Percentiles rank a stretch among this genome's conserved stretches.
phyloP scores from a whole-genome alignment of 768 basidiomycete genomes.

The Trametes cingulata region DNA sequence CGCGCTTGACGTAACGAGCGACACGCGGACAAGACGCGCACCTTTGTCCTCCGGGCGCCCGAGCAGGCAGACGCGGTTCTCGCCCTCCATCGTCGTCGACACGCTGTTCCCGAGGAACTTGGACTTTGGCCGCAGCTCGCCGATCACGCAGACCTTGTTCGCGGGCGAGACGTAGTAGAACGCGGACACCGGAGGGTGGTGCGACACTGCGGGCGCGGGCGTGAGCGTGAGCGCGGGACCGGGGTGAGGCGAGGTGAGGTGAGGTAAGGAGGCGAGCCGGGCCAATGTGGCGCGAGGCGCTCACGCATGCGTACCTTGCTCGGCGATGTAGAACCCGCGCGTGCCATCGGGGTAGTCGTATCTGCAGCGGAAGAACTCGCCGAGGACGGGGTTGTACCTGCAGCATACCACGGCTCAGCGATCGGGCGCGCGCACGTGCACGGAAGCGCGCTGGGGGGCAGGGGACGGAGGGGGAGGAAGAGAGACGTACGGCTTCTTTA shows the following conservation, averaged over 20 bases:
- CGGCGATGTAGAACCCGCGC: constrained; percentile 95
- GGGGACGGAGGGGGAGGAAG: neutral
- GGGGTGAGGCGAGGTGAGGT: no score
- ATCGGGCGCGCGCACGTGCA: constrained; percentile 1
- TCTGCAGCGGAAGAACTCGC: constrained; percentile 96
- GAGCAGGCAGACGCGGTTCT: constrained; percentile 84
- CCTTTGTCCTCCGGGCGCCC: constrained; percentile 86
- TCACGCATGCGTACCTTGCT: constrained; percentile 66
- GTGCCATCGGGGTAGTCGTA: constrained; percentile 92
- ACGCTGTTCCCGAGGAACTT: constrained; percentile 97
- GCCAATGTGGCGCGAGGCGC: neutral
- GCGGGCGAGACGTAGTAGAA: constrained; percentile 94
- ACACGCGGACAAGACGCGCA: constrained; percentile 42
- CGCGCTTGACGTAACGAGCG: no score
- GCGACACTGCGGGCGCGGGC: constrained; percentile 62
- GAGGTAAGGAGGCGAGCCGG: neutral
- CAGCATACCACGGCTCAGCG: neutral
- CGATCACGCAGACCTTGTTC: constrained; percentile 83
- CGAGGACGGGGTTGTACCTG: constrained; percentile 95
- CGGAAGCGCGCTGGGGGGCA: constrained; percentile 8
- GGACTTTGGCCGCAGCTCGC: constrained; percentile 93
- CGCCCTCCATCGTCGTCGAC: constrained; percentile 94
- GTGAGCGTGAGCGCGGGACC: no score
- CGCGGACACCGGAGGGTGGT: constrained; percentile 93
- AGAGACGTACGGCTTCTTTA: constrained; percentile 92